Evolutionary conservation across 2,329 filamentous ascomycete species (phyloP), one percentile per base, ranked within the genome.

Genomic region (Fusarium incarnatum): DNA sequence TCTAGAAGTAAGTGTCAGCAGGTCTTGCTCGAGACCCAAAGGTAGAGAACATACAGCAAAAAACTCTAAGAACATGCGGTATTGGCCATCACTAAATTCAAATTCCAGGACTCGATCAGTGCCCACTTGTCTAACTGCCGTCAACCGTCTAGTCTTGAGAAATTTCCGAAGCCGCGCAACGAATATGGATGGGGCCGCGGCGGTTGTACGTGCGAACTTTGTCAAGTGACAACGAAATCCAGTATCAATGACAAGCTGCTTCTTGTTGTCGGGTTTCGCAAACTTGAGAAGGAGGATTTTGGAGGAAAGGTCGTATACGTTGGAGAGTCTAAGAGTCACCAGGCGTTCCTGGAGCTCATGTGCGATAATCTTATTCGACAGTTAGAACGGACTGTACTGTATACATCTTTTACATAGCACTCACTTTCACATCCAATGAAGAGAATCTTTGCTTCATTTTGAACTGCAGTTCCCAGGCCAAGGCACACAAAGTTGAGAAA

Each of bases 221-320:
- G 96, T 98, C 62, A 98, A 85, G 79, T 99, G 96, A 80, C 94
- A 97, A 77, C 96, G 94, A 81, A 99, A 99, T 30, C 96, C 96
- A 3, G 93, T 96, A 79, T 99, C 96, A 75, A 99, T 89, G 54
- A 99, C 85, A 28, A 99, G 86, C 79, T 98, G 95, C 78, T 96
- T 91, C 80, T 94, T 94, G 72, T 91, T 88, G 77, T 95, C 91
- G 45, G 95, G 94, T 79, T 96, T 97, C 58, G 94, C 90, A 78
- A 99, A 96, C 79, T 98, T 98, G 80, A 99, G 88, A 27, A 98
- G 90, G 77, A 98, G 93, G 77, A 98, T 98, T 78, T 95, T 94
- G 71, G 94, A 94, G 68, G 94, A 97, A 64, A 99, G 89, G 80
- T 99, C 96, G 83, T 99, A 98, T 79, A 98, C 91, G 78, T 99